These are phyloP conservation scores for Triangularia verruculosa DNA, from an alignment of 2,329 filamentous ascomycete genomes.

Conservation along the genomic window DNA sequence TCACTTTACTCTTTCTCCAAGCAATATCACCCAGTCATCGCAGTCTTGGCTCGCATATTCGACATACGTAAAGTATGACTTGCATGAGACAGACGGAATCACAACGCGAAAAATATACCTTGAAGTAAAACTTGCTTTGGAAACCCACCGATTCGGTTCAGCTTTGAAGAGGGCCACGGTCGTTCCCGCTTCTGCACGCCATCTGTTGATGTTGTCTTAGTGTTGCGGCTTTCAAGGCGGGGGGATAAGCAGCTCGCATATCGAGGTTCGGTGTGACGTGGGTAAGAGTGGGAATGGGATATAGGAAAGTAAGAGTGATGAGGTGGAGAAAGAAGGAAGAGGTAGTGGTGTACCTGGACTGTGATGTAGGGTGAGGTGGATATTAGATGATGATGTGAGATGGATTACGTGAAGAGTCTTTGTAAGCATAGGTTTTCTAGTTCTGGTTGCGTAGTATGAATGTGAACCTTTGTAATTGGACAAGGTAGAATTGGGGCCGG, in stretches of 20 bases:
- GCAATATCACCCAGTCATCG: background rate
- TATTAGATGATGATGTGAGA: background rate
- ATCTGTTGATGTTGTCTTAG: background rate
- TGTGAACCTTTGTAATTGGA: background rate
- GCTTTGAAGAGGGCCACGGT: background rate
- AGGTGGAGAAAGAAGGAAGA: background rate
- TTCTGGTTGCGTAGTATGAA: background rate
- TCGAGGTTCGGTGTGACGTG: background rate
- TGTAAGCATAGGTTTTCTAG: background rate
- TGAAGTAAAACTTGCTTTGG: background rate
- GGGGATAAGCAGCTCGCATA: background rate
- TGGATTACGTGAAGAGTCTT: background rate
- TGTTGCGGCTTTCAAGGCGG: background rate
- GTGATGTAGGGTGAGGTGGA: background rate
- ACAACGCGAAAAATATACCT: background rate
- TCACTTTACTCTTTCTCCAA: background rate
- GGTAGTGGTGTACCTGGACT: background rate
- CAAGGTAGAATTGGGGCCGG: background rate
- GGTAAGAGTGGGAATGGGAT: background rate
- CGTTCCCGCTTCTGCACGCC: background rate
- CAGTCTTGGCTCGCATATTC: background rate
- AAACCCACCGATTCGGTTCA: background rate
- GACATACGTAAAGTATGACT: background rate
- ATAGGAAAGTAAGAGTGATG: background rate
- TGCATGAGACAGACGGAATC: background rate